phyloP scores from a whole-genome alignment of 805 yeast species.

The Kodamaea kaohsiungensis region DNA sequence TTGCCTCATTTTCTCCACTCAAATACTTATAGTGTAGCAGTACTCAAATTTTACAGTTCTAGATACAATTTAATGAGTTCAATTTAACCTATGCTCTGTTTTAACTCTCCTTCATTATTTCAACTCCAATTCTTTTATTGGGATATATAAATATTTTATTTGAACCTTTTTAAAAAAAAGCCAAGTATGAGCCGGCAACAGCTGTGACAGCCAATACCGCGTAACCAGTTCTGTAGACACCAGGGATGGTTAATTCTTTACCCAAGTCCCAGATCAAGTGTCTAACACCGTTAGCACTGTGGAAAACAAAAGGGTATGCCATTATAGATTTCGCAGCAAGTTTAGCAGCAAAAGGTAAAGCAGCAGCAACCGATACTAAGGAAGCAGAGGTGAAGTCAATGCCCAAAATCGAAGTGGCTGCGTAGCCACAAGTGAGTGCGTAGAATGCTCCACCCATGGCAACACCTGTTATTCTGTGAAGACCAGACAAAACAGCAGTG shows the following conservation, averaged over 20 bases:
- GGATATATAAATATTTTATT: not conserved
- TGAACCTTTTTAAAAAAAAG: conserved; percentile 29
- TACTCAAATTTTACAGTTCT: too few relatives aligned
- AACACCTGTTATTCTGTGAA: conserved; percentile 89
- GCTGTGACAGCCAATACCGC: conserved; percentile 69
- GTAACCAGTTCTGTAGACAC: conserved; percentile 92
- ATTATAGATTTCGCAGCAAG: conserved; percentile 64
- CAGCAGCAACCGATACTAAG: conserved; percentile 55
- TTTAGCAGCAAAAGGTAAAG: conserved; percentile 66
- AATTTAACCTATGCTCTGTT: too few relatives aligned
- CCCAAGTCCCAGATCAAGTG: conserved; percentile 94
- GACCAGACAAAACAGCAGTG: conserved; percentile 75
- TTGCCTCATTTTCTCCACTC: too few relatives aligned
- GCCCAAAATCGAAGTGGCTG: conserved; percentile 56
- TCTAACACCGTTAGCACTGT: conserved; percentile 83
- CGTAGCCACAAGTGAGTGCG: conserved; percentile 73
- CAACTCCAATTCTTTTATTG: too few relatives aligned
- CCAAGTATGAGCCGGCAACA: conserved; percentile 57
- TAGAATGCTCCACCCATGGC: conserved; percentile 78
- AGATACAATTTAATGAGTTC: too few relatives aligned
- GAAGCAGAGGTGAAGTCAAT: conserved; percentile 60
- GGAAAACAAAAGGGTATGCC: conserved; percentile 86
- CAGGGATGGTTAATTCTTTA: conserved; percentile 72
- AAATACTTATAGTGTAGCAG: too few relatives aligned
- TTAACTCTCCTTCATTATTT: too few relatives aligned